Evolutionary conservation across 495 filamentous ascomycete genomes (phyloP).

Genomic region (Astrothelium subdiscretum): DNA sequence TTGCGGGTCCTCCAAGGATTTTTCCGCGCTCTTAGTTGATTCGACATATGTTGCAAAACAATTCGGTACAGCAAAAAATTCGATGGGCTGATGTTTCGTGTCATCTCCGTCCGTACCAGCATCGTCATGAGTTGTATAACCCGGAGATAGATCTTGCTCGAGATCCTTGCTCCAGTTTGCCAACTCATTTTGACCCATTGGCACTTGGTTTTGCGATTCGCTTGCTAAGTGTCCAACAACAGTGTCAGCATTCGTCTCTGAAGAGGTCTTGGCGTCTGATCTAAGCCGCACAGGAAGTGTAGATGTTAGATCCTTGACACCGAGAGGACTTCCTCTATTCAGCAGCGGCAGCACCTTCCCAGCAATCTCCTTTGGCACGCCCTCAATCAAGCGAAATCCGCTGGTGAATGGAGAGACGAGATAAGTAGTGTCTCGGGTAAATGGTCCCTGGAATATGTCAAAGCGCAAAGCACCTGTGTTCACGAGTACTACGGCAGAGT

Average conservation of each 20-base stretch:
- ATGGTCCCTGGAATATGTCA: constrained; percentile 85
- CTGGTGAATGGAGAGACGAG: constrained; percentile 83
- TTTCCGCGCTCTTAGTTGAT: constrained; percentile 24
- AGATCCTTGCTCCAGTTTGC: constrained; percentile 27
- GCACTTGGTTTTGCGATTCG: constrained; percentile 17
- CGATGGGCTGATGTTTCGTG: constrained; percentile 63
- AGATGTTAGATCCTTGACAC: neutral
- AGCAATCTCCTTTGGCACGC: constrained; percentile 68
- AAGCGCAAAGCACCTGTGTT: constrained; percentile 91
- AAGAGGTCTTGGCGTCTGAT: neutral
- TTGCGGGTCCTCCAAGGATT: constrained; percentile 22
- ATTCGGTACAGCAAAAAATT: constrained; percentile 70
- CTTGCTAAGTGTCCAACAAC: constrained; percentile 9
- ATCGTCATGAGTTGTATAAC: constrained; percentile 86
- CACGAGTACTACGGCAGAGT: constrained; percentile 50
- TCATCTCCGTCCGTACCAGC: constrained; percentile 83
- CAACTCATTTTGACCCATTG: neutral
- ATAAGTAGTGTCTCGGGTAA: constrained; percentile 75
- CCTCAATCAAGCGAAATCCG: constrained; percentile 61
- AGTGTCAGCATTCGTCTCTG: neutral
- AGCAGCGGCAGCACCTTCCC: constrained; percentile 57
- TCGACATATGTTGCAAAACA: constrained; percentile 57
- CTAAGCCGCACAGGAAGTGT: neutral
- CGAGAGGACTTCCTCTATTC: constrained; percentile 49
- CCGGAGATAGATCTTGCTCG: constrained; percentile 35